Base-by-base conservation (phyloP, 2,329 filamentous ascomycete species). In the Colletotrichum sp. region DNA sequence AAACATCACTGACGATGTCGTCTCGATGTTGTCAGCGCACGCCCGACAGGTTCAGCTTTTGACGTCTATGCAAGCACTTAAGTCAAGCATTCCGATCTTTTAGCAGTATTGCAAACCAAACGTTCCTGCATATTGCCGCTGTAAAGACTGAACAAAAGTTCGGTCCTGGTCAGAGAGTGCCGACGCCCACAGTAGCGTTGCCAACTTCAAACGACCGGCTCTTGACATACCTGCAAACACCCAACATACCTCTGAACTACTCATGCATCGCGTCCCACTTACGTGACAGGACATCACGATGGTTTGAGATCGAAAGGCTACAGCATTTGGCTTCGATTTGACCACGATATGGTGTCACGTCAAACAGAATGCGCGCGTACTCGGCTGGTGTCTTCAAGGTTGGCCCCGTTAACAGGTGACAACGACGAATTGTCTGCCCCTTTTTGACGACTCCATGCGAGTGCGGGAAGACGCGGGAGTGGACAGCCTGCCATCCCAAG, bases 401-500 rank as follows among this genome's bases (percentile, higher is more conserved):
- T 65, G 62, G 55, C 21, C 70, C 73, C 64, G 38, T 56, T 36
- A 36, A 12, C 21, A 8, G n/a, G 10, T 64, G 21, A 56, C 55
- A 72, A 21, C 32, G 32, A 24, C 62, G 62, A 73, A 55, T 30
- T 28, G 12, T 52, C 56, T 68, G 43, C 73, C 56, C 48, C 12
- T 48, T 73, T 67, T n/a, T 65, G 70, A 60, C 43, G 56, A 62
- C 16, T 32, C 43, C 56, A 64, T 75, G 69, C 69, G 69, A 72
- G 69, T 38, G 64, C 38, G 65, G 70, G 55, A 68, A 30, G 64
- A 62, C 34, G n/a, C 48, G 56, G 36, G 65, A n/a, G 62, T 38
- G 24, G 56, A 62, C 67, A 52, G 67, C 55, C 73, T 75, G 73
- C 43, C 73, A 73, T 75, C 73, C 73, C 73, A 75, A 75, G 61